These are phyloP conservation scores for Ilyonectria destructans DNA, from an alignment of 2,329 filamentous ascomycete species.

Conservation along the genomic window DNA sequence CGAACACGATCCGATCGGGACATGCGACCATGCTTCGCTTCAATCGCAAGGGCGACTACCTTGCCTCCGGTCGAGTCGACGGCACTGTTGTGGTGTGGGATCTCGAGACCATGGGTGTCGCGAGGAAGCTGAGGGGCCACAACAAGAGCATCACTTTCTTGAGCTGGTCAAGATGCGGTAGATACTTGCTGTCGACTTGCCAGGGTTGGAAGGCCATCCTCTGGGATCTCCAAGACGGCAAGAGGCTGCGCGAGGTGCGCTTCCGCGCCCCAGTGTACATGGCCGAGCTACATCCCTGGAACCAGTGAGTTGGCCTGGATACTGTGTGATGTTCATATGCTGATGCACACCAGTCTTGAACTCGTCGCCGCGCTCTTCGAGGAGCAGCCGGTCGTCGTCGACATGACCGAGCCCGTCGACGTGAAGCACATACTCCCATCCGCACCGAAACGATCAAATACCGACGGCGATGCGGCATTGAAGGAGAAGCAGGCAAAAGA, in stretches of 20 bases:
- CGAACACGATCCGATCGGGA: slow-evolving; percentile 84
- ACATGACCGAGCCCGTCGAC: slow-evolving; percentile 79
- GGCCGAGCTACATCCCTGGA: slow-evolving; percentile 92
- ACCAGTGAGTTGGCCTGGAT: slow-evolving; percentile 73
- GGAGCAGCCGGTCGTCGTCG: slow-evolving; percentile 90
- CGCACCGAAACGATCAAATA: slow-evolving; percentile 81
- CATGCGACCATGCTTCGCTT: slow-evolving; percentile 84
- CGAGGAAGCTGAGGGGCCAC: slow-evolving; percentile 93
- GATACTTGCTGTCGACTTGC: slow-evolving; percentile 92
- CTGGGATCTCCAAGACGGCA: slow-evolving; percentile 86
- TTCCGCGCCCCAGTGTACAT: slow-evolving; percentile 97
- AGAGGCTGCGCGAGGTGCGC: slow-evolving; percentile 86
- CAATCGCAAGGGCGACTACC: slow-evolving; percentile 93
- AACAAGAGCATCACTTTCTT: slow-evolving; percentile 94
- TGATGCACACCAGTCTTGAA: slow-evolving; percentile 72
- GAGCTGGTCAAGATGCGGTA: slow-evolving; percentile 94
- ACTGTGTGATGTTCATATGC: slow-evolving; percentile 7
- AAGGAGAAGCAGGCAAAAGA: slow-evolving; percentile 91
- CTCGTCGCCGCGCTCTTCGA: slow-evolving; percentile 96
- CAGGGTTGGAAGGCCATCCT: slow-evolving; percentile 97
- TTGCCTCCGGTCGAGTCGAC: slow-evolving; percentile 94
- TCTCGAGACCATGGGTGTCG: slow-evolving; percentile 96
- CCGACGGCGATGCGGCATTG: slow-evolving; percentile 78
- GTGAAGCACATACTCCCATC: slow-evolving; percentile 86
- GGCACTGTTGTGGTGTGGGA: slow-evolving; percentile 97